Evolutionary conservation across 2,329 filamentous ascomycete species (phyloP), one percentile per base, ranked within the genome.

Genomic region (Colletotrichum sp.): DNA sequence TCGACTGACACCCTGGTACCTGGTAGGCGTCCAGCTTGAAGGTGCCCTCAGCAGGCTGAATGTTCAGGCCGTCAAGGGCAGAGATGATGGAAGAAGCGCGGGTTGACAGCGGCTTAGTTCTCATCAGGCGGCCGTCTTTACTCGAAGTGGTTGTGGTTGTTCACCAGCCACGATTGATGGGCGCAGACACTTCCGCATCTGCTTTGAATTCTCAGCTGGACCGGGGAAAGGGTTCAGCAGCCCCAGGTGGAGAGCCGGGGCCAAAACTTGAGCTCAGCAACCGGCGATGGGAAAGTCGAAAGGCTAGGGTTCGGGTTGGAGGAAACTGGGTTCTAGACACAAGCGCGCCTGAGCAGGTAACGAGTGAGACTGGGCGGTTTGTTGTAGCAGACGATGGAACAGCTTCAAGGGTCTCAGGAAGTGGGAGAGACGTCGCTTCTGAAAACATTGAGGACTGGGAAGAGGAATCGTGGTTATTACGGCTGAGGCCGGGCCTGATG

Each of bases 191-290:
- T 43, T 36, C 36, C 27, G 27, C 27, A 39, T 62, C 34, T 43
- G 39, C 68, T 8, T 30, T 16, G 60, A 43, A 34, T 56, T 16
- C 69, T 75, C 73, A 75, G 69, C 72, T 67, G 39, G 55, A 62
- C 69, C 62, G 43, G 62, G 68, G 72, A 22, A 58, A 28, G 62
- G 34, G 30, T 34, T 66, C 28, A 71, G 48, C 58, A 30, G 66
- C 32, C 34, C 70, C 25, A 48, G 39, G 65, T 62, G 65, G 56
- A 25, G 39, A 43, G 22, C 16, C 48, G 16, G 28, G 28, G 27
- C 48, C 48, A 67, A 56, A 56, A 66, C 2, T 28, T 36, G 32
- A 43, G 60, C 34, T 27, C 12, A 28, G 22, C 22, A 22, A 22
- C 22, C 22, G 3, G 22, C 22, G 22, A 22, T 22, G 3, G 22